phyloP scores from a whole-genome alignment of 768 basidiomycete genomes.

The Suillus brevipes region DNA sequence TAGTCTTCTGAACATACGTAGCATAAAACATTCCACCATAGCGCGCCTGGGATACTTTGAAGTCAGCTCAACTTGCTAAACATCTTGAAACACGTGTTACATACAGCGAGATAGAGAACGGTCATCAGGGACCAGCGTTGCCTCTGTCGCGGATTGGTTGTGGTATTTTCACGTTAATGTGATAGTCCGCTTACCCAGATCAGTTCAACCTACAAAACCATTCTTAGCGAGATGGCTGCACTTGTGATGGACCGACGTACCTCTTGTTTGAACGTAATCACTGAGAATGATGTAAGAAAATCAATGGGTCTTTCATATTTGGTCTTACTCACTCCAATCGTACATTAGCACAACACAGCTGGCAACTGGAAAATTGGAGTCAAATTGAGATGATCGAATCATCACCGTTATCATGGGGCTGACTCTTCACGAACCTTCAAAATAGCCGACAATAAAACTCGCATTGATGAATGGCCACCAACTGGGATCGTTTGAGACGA shows the following conservation, averaged over 20 bases:
- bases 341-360: background rate
- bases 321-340: background rate
- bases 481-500: background rate
- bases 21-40: background rate
- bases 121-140: background rate
- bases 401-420: background rate
- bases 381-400: background rate
- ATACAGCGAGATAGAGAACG: background rate
- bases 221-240: background rate
- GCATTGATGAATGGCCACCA: background rate
- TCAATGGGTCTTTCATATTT: background rate
- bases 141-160: background rate
- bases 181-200: background rate
- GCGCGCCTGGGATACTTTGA: background rate
- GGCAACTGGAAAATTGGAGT: background rate
- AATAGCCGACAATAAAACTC: background rate
- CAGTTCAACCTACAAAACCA: background rate
- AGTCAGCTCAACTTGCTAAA: background rate
- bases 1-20: background rate
- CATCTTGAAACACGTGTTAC: background rate
- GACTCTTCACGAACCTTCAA: background rate
- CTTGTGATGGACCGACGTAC: background rate
- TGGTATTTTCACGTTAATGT: background rate
- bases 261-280: background rate
- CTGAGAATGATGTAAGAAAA: background rate